Evolutionary conservation across 805 yeast genomes (phyloP).

Genomic region (Candida schatavii): DNA sequence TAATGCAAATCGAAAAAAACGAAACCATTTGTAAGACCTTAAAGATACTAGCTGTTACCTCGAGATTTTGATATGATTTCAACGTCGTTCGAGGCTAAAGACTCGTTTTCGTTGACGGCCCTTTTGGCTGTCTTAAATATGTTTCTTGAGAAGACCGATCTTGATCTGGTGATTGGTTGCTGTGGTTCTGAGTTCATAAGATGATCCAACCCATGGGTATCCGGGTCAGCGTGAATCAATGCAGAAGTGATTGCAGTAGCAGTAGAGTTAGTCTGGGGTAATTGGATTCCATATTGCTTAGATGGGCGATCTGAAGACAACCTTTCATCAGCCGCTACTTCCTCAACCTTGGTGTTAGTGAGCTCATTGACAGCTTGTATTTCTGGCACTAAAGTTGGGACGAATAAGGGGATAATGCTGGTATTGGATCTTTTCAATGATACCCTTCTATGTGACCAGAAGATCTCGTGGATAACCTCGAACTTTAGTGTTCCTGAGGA

Average conservation of each 20-base stretch:
- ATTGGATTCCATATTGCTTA: too few relatives aligned
- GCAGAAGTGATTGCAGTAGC: too few relatives aligned
- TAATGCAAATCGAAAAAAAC: slow-evolving; percentile 1
- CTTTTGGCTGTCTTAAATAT: not conserved
- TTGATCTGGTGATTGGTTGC: too few relatives aligned
- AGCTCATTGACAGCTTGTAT: too few relatives aligned
- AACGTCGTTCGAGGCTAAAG: not conserved
- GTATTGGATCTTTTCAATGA: not conserved
- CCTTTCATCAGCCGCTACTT: too few relatives aligned
- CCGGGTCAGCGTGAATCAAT: too few relatives aligned
- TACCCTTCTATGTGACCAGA: slow-evolving; percentile 1
- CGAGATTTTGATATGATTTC: slow-evolving; percentile 2
- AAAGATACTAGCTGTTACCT: not conserved
- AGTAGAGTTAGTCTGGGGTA: too few relatives aligned
- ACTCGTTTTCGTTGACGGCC: not conserved
- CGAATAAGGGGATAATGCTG: not conserved
- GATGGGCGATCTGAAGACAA: too few relatives aligned
- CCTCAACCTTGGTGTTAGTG: too few relatives aligned
- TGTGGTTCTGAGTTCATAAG: too few relatives aligned
- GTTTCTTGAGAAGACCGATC: not conserved
- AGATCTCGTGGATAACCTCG: not conserved
- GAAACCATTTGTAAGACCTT: not conserved
- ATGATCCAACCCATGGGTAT: too few relatives aligned
- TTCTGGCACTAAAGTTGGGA: too few relatives aligned
- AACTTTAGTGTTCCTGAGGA: not conserved